phyloP scores from a whole-genome alignment of 306 rosid species.

The Trichosanthes truncata region DNA sequence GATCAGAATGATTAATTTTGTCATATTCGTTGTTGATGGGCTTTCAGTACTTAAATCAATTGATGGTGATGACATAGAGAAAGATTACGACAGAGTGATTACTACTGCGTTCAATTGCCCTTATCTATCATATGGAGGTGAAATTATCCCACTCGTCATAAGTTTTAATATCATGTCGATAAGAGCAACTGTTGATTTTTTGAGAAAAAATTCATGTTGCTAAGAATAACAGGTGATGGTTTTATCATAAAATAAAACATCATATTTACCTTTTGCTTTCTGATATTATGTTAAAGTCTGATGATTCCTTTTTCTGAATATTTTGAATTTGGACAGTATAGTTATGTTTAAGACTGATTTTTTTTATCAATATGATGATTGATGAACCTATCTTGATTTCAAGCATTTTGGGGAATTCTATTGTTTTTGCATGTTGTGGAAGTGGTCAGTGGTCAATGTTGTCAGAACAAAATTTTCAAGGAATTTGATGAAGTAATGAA shows the following conservation, averaged over 20 bases:
- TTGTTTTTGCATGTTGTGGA: background rate
- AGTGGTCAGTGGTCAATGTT: background rate
- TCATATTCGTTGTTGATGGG: slow-evolving; percentile 58
- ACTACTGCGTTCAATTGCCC: slow-evolving; percentile 57
- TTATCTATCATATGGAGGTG: slow-evolving; percentile 64
- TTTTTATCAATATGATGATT: background rate
- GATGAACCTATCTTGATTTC: background rate
- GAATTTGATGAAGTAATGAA: background rate
- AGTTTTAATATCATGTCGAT: background rate
- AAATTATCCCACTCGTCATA: background rate
- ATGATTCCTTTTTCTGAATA: background rate
- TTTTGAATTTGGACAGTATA: background rate
- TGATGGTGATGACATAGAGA: slow-evolving; percentile 29
- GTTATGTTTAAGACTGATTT: background rate
- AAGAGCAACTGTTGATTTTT: no score
- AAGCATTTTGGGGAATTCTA: background rate
- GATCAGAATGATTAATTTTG: slow-evolving; percentile 53
- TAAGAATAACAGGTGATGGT: background rate
- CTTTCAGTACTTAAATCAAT: slow-evolving; percentile 51
- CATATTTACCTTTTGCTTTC: background rate
- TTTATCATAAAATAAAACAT: background rate
- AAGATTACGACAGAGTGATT: slow-evolving; percentile 22
- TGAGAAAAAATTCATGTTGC: background rate
- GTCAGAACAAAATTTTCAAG: background rate
- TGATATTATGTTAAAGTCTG: background rate